These are phyloP conservation scores for Calonectria ilicicola DNA, from an alignment of 2,329 filamentous ascomycete species.

Conservation along the genomic window DNA sequence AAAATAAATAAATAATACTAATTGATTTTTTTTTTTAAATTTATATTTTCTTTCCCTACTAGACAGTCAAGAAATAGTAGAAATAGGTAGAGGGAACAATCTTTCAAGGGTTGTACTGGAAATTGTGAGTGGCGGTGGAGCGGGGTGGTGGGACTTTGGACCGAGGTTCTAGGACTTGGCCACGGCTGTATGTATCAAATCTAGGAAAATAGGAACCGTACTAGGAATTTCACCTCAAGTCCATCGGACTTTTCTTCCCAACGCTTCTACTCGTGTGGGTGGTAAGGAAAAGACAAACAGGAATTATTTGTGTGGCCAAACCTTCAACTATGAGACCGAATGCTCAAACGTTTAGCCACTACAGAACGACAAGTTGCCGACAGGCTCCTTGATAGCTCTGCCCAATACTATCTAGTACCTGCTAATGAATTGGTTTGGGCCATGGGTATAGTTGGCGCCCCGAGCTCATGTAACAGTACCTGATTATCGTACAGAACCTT, in stretches of 20 bases:
- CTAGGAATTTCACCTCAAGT: not conserved
- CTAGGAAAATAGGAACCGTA: constrained; percentile 18
- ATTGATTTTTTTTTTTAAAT: too few species aligned
- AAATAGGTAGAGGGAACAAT: too few species aligned
- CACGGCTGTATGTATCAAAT: not conserved
- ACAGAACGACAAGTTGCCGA: not conserved
- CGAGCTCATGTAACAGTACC: too few species aligned
- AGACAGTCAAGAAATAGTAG: too few species aligned
- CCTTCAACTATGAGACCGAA: not conserved
- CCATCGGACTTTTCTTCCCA: too few species aligned
- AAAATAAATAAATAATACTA: too few species aligned
- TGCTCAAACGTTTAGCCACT: too few species aligned
- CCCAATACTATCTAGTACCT: too few species aligned
- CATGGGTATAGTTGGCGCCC: not conserved
- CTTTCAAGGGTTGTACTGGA: too few species aligned
- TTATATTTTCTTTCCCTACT: too few species aligned
- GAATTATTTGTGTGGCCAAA: not conserved
- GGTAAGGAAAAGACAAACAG: not conserved
- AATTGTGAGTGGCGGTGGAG: not conserved
- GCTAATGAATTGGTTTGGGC: not conserved
- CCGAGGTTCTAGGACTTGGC: constrained; percentile 15
- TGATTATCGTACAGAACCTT: not conserved
- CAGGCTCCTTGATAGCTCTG: not conserved
- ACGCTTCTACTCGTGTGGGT: not conserved
- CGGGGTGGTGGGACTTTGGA: constrained; percentile 8